Evolutionary conservation across 1,284 basidiomycete species (phyloP), one percentile per base, ranked within the genome.

Genomic region (Puccinia triticina): DNA sequence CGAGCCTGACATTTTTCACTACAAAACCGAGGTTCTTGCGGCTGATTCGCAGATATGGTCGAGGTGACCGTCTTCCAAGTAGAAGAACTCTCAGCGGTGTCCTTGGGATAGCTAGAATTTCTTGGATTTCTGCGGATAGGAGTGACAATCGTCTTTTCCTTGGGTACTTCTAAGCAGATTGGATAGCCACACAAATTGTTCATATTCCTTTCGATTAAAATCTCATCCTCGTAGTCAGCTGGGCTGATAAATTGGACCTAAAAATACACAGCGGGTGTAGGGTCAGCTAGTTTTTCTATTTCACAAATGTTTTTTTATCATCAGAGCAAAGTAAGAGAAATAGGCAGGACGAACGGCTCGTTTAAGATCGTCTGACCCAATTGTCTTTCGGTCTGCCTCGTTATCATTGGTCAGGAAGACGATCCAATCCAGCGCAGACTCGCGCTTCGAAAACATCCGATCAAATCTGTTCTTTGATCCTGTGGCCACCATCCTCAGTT

Each of bases 181-280:
- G 78, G 78, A 46, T 80, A 80, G 18, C 67, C 78, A 69, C 78
- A 80, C 34, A 72, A 50, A 40, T 67, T 34, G 57, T 12, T 72
- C 37, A 69, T 26, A 80, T 80, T 66, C 37, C 78, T 55, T 64
- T 80, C 67, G 57, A 73, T 73, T 12, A 80, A 72, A 4, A 80
- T 69, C 50, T 72, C 67, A 43, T 73, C 78, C 40, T 50, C 32
- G 59, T 80, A 80, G 23, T 80, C 67, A 46, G 26, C 34, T 21
- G 78, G 69, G 34, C 57, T 73, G 26, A 80, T 46, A 40, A 57
- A 69, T 72, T 61, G 40, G 32, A 57, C 78, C 78, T 80, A 57
- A 32, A 29, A 26, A 53, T 4, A 43, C 7, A 43, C 40, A 12
- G 12, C 59, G 23, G 43, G 40, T 67, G 10, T 43, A 29, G n/a